Evolutionary conservation across 1,284 basidiomycete genomes (phyloP).

Genomic region (Phlebopus sp.): DNA sequence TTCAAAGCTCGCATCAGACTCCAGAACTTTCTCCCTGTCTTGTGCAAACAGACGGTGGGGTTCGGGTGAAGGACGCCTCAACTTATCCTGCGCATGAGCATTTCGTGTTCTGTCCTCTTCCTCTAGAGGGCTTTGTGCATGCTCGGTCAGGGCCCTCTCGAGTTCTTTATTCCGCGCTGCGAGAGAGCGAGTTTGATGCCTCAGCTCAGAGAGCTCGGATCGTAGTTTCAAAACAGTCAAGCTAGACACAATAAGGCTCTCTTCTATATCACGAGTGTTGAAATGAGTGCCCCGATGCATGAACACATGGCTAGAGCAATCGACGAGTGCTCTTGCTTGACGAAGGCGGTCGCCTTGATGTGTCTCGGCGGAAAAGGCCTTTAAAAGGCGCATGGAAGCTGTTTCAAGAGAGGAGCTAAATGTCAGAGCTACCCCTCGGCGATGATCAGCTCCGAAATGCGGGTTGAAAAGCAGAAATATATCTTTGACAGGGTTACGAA

Average conservation of each 20-base stretch:
- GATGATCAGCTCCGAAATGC: slow-evolving; percentile 48
- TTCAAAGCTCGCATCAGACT: slow-evolving; percentile 1
- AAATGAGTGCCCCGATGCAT: slow-evolving; percentile 28
- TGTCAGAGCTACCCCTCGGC: slow-evolving; percentile 43
- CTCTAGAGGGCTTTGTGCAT: slow-evolving; percentile 24
- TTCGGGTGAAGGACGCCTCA: not conserved
- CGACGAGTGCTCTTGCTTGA: slow-evolving; percentile 54
- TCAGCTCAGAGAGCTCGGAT: slow-evolving; percentile 40
- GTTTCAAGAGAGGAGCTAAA: slow-evolving; percentile 33
- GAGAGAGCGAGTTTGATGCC: slow-evolving; percentile 30
- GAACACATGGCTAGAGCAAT: slow-evolving; percentile 55
- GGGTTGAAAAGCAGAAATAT: slow-evolving; percentile 63
- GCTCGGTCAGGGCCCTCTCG: slow-evolving; percentile 30
- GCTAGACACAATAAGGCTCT: slow-evolving; percentile 46
- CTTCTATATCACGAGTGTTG: slow-evolving; percentile 10
- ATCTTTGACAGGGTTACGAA: slow-evolving; percentile 32
- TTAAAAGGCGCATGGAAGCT: slow-evolving; percentile 41
- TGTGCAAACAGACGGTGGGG: not conserved
- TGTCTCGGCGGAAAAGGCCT: slow-evolving; percentile 46
- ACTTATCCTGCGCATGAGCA: not conserved
- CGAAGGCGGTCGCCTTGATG: slow-evolving; percentile 41
- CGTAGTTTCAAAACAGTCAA: slow-evolving; percentile 42
- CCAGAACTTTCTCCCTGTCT: no score
- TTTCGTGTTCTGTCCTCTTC: slow-evolving; percentile 10
- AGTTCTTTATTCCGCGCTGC: slow-evolving; percentile 29